Evolutionary conservation across 78 protist species (phyloP).

Genomic region (Speleostelium caveatum): DNA sequence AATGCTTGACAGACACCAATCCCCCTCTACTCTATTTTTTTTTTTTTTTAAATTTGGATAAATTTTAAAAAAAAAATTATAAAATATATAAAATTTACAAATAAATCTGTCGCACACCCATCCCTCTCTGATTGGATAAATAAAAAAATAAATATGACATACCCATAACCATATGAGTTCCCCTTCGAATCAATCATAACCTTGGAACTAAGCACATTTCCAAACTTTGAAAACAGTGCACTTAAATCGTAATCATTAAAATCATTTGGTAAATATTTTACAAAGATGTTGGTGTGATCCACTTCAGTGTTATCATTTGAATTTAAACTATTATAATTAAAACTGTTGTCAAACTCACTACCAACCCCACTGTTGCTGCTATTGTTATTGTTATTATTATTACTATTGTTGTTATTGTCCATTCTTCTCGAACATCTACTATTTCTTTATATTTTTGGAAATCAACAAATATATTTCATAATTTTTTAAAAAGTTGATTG

Average conservation of each 20-base stretch:
- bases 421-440: too few relatives aligned
- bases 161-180: slow-evolving; percentile 62
- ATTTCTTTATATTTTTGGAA: too few relatives aligned
- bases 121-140: too few relatives aligned
- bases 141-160: too few relatives aligned
- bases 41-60: too few relatives aligned
- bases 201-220: slow-evolving; percentile 66
- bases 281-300: slow-evolving; percentile 72
- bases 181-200: slow-evolving; percentile 74
- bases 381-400: not conserved
- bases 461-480: too few relatives aligned
- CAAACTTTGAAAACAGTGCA: slow-evolving; percentile 41
- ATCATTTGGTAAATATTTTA: slow-evolving; percentile 69
- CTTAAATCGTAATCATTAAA: slow-evolving; percentile 34
- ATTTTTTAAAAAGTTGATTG: too few relatives aligned
- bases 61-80: too few relatives aligned
- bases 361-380: not conserved
- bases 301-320: not conserved
- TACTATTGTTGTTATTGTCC: not conserved
- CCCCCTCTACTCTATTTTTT: too few relatives aligned
- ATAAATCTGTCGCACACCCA: too few relatives aligned
- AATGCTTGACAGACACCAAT: too few relatives aligned
- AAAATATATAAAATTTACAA: too few relatives aligned
- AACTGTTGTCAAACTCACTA: not conserved
- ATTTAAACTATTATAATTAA: not conserved